A percentile compares a stretch with the other conserved stretches of the same genome.
Evolutionary conservation across 2,329 filamentous ascomycete species (phyloP).

Genomic region (Cytospora mali): DNA sequence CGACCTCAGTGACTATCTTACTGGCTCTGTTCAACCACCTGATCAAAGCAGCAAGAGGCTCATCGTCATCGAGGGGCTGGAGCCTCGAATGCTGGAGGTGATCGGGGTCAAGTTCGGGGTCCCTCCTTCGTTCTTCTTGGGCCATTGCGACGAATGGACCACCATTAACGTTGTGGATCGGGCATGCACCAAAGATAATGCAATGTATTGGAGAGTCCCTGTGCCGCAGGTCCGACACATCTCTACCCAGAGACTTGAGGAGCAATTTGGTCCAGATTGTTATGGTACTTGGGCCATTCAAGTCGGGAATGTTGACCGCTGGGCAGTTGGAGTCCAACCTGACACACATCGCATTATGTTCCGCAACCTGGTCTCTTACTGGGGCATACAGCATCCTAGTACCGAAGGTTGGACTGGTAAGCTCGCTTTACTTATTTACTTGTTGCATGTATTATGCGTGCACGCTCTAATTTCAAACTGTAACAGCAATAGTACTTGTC

Average conservation of each 20-base stretch:
- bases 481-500: background rate
- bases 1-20: background rate
- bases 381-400: background rate
- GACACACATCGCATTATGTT: background rate
- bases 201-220: background rate
- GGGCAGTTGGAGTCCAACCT: background rate
- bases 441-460: background rate
- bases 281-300: background rate
- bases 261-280: background rate
- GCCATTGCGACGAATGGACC: background rate
- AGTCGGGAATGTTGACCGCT: background rate
- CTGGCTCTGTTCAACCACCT: background rate
- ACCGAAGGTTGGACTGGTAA: background rate
- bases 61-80: background rate
- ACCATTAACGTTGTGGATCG: background rate
- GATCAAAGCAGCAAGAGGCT: background rate
- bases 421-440: background rate
- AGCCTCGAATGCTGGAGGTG: background rate
- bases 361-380: background rate
- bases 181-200: background rate
- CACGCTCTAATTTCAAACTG: background rate
- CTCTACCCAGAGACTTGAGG: background rate
- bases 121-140: background rate
- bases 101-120: background rate
- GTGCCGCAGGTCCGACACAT: background rate